Evolutionary conservation across 305 asterid species (phyloP).

Genomic region (Fraxinus floribunda): DNA sequence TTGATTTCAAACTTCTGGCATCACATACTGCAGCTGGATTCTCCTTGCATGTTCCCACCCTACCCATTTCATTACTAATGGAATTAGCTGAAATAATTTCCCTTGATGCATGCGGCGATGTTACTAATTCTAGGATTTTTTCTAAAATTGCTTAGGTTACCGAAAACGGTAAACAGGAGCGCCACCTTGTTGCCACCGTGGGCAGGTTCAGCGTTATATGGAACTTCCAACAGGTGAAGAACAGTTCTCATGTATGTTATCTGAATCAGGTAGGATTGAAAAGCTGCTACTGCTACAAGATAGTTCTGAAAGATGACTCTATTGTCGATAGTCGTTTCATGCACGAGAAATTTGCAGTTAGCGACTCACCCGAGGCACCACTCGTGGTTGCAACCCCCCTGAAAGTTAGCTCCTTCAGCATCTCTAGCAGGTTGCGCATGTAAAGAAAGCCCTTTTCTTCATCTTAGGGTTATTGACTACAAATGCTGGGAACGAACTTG

Average conservation of each 20-base stretch:
- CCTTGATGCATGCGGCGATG: background rate
- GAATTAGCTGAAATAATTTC: background rate
- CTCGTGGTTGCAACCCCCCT: conserved; percentile 88
- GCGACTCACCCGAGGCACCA: conserved; percentile 95
- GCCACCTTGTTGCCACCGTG: conserved; percentile 92
- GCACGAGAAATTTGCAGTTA: conserved; percentile 91
- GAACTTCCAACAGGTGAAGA: conserved; percentile 95
- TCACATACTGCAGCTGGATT: background rate
- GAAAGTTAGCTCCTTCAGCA: conserved; percentile 97
- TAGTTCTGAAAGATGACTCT: conserved; percentile 77
- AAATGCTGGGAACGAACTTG: conserved; percentile 23
- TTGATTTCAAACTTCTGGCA: background rate
- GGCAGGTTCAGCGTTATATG: conserved; percentile 97
- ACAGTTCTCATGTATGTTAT: conserved; percentile 79
- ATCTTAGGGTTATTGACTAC: conserved; percentile 12
- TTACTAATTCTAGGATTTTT: conserved; percentile 10
- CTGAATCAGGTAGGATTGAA: conserved; percentile 84
- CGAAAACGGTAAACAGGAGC: conserved; percentile 89
- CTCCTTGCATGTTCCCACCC: background rate
- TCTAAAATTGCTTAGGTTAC: conserved; percentile 58
- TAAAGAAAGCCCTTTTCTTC: conserved; percentile 37
- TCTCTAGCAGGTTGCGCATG: conserved; percentile 66
- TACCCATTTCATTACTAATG: background rate
- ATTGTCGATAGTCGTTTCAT: conserved; percentile 93
- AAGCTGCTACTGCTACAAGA: conserved; percentile 98